phyloP scores from a whole-genome alignment of 495 filamentous ascomycete genomes.

The Daldinia decipiens region DNA sequence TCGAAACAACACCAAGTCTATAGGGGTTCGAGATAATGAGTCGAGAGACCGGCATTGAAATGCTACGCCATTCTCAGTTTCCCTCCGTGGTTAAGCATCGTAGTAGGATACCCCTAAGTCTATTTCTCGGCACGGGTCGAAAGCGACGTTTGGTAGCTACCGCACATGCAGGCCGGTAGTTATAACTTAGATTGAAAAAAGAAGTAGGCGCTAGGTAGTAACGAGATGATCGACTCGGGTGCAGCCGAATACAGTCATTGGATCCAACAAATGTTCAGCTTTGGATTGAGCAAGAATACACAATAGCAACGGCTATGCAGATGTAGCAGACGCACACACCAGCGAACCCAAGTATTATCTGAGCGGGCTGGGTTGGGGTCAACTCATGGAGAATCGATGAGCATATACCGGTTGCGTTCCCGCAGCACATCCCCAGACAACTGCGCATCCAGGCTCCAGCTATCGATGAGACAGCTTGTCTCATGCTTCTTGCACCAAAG shows the following conservation, averaged over 20 bases:
- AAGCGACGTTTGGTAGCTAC: slow-evolving; percentile 40
- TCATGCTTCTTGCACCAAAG: slow-evolving; percentile 37
- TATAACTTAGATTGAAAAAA: slow-evolving; percentile 39
- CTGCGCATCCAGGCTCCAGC: slow-evolving; percentile 33
- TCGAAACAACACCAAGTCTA: slow-evolving; percentile 25
- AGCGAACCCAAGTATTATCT: slow-evolving; percentile 27
- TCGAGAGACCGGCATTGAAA: slow-evolving; percentile 26
- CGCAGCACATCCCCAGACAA: slow-evolving; percentile 30
- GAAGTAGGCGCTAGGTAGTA: slow-evolving; percentile 30
- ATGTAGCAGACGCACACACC: slow-evolving; percentile 13
- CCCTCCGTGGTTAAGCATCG: slow-evolving; percentile 22
- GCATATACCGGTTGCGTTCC: slow-evolving; percentile 30
- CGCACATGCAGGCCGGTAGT: slow-evolving; percentile 40
- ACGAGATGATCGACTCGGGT: slow-evolving; percentile 44
- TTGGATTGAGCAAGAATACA: slow-evolving; percentile 38
- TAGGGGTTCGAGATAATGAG: slow-evolving; percentile 21
- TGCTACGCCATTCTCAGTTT: slow-evolving; percentile 33
- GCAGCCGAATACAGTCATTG: slow-evolving; percentile 43
- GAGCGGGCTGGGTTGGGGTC: slow-evolving; percentile 36
- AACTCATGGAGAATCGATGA: slow-evolving; percentile 32
- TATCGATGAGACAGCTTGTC: slow-evolving; percentile 33
- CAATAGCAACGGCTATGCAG: slow-evolving; percentile 29
- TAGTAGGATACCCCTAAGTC: slow-evolving; percentile 23
- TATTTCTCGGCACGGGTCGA: slow-evolving; percentile 32
- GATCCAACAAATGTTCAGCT: slow-evolving; percentile 38